These are phyloP conservation scores for Chlamydomonas schloesseri DNA, from an alignment of 139 green algal genomes.

Conservation along the genomic window DNA sequence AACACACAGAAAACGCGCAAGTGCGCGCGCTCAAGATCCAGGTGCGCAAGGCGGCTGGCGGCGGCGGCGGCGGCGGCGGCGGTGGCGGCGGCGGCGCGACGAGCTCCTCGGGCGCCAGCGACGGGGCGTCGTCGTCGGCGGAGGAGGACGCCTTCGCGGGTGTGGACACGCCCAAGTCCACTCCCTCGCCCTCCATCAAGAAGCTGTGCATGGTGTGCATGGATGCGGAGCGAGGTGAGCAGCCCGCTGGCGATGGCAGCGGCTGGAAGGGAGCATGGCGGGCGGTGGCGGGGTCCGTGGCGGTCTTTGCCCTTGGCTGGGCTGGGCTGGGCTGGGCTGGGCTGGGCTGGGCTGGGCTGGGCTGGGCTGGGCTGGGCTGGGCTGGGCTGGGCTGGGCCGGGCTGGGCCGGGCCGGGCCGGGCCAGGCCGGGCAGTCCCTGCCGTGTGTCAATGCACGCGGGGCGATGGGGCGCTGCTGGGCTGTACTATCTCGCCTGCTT, in stretches of 20 bases:
- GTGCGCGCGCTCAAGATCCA: slow-evolving; percentile 31
- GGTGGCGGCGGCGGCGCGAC: background rate
- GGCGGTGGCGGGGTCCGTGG: too few species aligned
- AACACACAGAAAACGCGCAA: slow-evolving; percentile 40
- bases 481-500: too few species aligned
- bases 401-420: too few species aligned
- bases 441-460: too few species aligned
- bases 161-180: slow-evolving; percentile 46
- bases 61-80: background rate
- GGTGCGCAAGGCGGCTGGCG: slow-evolving; percentile 4
- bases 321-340: too few species aligned
- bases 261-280: background rate
- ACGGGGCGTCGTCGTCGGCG: background rate
- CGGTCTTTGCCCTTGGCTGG: too few species aligned
- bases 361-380: too few species aligned
- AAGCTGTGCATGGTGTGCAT: slow-evolving; percentile 61
- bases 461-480: too few species aligned
- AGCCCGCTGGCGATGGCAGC: too few species aligned
- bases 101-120: background rate
- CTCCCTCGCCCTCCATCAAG: background rate
- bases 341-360: too few species aligned
- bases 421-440: too few species aligned
- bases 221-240: slow-evolving; percentile 50
- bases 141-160: slow-evolving; percentile 49
- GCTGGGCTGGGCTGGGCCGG: too few species aligned